Evolutionary conservation across 176 grass and related monocot species (phyloP).

Genomic region (Phyllostachys edulis): DNA sequence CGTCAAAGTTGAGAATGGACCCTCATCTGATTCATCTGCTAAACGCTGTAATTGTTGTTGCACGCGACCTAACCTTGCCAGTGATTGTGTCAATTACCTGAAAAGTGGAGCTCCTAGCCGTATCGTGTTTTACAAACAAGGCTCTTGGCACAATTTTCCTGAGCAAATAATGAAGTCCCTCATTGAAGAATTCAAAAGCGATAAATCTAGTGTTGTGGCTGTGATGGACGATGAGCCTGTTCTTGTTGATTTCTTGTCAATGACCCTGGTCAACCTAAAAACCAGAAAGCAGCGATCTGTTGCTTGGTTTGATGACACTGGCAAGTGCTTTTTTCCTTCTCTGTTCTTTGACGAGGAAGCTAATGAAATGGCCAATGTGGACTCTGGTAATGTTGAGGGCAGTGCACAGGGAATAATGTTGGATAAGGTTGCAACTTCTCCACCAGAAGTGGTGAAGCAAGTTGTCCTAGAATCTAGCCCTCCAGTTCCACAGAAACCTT

Average conservation of each 20-base stretch:
- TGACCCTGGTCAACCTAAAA: constrained; percentile 60
- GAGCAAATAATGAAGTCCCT: constrained; percentile 52
- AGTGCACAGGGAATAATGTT: constrained; percentile 34
- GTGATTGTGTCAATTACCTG: constrained; percentile 69
- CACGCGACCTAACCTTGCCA: constrained; percentile 61
- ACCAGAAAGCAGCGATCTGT: constrained; percentile 60
- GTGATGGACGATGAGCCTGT: constrained; percentile 49
- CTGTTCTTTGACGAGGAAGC: constrained; percentile 56
- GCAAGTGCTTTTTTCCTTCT: constrained; percentile 62
- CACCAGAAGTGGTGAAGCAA: constrained; percentile 61
- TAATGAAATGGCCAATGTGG: constrained; percentile 10
- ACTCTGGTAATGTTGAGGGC: constrained; percentile 10
- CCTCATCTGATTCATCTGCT: constrained; percentile 39
- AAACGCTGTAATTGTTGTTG: constrained; percentile 57
- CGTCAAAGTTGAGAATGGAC: constrained; percentile 30
- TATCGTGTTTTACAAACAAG: constrained; percentile 66
- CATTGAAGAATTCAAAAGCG: constrained; percentile 52
- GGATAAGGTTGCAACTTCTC: constrained; percentile 38
- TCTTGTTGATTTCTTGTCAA: constrained; percentile 74
- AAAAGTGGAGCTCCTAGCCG: constrained; percentile 52
- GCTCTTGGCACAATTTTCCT: constrained; percentile 60
- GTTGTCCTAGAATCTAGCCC: constrained; percentile 55
- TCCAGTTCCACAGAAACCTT: constrained; percentile 35
- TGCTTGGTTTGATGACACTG: constrained; percentile 65
- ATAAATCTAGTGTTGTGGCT: constrained; percentile 51